Base-by-base conservation (phyloP, 2,329 filamentous ascomycete genomes). In the Aspergillus brasiliensis region DNA sequence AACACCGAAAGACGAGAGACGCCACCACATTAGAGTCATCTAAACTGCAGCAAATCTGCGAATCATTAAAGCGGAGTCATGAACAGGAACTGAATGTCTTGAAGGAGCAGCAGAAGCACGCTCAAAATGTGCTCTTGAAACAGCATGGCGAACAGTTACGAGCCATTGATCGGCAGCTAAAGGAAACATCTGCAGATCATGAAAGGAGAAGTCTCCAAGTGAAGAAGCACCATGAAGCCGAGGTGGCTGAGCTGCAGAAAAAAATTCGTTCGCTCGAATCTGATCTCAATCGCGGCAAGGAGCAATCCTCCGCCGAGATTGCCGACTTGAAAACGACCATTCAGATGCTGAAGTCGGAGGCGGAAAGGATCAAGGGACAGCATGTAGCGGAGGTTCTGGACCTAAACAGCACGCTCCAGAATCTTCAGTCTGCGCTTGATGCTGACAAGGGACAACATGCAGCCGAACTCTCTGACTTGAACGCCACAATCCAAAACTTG, bases 31-130 rank as follows among this genome's bases (percentile, higher is more conserved):
- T 83, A 15, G 87, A 90, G 62, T 67, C 88, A 44, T 74, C 76
- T 61, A 78, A 85, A 40, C 81, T 90, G 51, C 88, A 87, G 63
- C 84, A 82, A 37, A 83, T 89, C 65, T 91, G 91, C 58, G 88
- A 94, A 52, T 84, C 84, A 7, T 78, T 93, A 17, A 90, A 91
- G 66, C 82, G 82, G 49, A 84, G 87, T 34, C 90, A 95, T 68
- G 86, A 89, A 55, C 83, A 86, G 38, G 88, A 92, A 58, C 65
- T 89, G 6, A 81, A 81, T 72, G 85, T 80, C 66, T 65, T 83
- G 25, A 79, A 84, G 60, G 80, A 81, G 61, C 79, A 82, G 60
- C 75, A 83, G 59, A 79, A 76, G 21, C 72, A 74, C 49, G 66
- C 73, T 0, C 74, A 78, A 48, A 77, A 77, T 34, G 77, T 79